Evolutionary conservation across 345 rosid genomes (phyloP).

Genomic region (Anastatica hierochuntica): DNA sequence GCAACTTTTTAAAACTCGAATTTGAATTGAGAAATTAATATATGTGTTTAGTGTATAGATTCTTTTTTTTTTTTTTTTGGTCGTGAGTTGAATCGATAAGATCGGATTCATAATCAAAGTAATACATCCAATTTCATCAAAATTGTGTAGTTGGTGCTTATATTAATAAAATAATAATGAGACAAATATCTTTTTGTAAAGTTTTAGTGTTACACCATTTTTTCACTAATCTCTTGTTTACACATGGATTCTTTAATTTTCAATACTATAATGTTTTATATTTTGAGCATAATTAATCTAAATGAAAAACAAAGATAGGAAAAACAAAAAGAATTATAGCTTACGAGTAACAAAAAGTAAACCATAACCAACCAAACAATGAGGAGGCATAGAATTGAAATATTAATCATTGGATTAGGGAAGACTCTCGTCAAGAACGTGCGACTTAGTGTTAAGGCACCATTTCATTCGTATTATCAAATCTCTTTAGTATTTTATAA

Average conservation of each 20-base stretch:
- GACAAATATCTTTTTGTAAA: no score
- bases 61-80: no score
- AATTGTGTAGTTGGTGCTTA: no score
- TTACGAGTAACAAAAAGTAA: neutral
- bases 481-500: neutral
- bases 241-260: no score
- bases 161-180: no score
- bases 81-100: no score
- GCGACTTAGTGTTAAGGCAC: conserved; percentile 26
- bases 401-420: conserved; percentile 17
- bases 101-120: no score
- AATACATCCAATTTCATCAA: no score
- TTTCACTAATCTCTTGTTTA: no score
- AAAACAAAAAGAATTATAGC: neutral
- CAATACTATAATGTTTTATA: no score
- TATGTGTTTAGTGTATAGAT: neutral
- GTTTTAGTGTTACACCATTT: no score
- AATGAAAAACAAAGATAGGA: neutral
- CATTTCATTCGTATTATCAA: conserved; percentile 14
- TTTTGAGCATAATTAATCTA: neutral
- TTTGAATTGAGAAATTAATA: no score
- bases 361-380: conserved; percentile 12
- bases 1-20: neutral
- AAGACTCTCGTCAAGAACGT: conserved; percentile 30
- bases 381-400: conserved; percentile 10